Base-by-base conservation (phyloP, 2,329 filamentous ascomycete genomes). In the Diaporthe sp. region DNA sequence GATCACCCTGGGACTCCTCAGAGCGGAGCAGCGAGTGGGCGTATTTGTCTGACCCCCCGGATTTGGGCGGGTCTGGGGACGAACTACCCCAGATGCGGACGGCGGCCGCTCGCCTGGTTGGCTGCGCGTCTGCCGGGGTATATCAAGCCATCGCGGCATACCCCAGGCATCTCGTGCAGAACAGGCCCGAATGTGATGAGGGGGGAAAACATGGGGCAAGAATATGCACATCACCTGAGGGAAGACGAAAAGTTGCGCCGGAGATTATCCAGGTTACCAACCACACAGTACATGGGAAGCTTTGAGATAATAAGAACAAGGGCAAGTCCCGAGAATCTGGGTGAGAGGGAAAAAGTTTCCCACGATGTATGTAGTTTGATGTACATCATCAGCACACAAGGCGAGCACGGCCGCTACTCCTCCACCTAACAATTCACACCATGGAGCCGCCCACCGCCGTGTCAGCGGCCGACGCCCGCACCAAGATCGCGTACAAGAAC, bases 401-500 rank as follows among this genome's bases (percentile, higher is more conserved):
- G 64, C 17, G 64, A 40, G 15, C 47, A 54, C 64, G 33, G 45
- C 47, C 17, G 17, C 40, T 15, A 22, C 22, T 38, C 30, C 15
- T 2, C 15, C 3, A 13, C 33, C 40, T 17, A 5, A 25, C n/a
- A 50, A 22, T 7, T 1, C 4, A 28, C 30, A 67, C 10, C 33
- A 68, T 68, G 64, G 64, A 68, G n/a, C 33, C 61, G 10, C 28
- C 64, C 19, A 52, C 47, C 47, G 64, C 30, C 64, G 47, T 10
- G 47, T 68, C 64, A 19, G 35, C 64, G 47, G 64, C 64, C 13
- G 64, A 68, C 64, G 64, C 64, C 13, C 64, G 64, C 64, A 54
- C 47, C 64, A 68, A 68, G 64, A 5, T 40, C 33, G 64, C 64
- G 10, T 68, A 50, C 57, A 74, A 75, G 71, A 75, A 73, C 10